These are phyloP conservation scores for Mycena maculata DNA, from an alignment of 768 basidiomycete genomes.

Conservation along the genomic window DNA sequence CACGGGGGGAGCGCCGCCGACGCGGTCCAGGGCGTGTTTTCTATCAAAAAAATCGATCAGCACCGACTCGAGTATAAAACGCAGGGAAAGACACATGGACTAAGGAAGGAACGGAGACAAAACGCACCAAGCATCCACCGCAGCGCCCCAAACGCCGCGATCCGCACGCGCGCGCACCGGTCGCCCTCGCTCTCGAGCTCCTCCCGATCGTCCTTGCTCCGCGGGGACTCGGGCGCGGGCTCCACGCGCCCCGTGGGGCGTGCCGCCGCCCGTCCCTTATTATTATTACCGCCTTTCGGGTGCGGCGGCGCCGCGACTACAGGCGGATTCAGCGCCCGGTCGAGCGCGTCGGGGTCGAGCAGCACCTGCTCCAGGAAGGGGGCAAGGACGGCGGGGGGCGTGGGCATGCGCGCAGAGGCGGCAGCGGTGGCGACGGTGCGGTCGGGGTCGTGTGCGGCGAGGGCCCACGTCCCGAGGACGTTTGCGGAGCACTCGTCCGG, in stretches of 20 bases:
- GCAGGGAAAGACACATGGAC: too few species aligned
- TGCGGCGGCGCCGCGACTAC: conserved; percentile 51
- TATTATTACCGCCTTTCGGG: neutral
- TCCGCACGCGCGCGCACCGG: conserved; percentile 73
- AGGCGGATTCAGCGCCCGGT: conserved; percentile 71
- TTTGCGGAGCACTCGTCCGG: conserved; percentile 63
- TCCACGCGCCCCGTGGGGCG: conserved; percentile 25
- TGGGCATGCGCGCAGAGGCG: conserved; percentile 18
- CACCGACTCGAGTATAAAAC: too few species aligned
- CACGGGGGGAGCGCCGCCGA: too few species aligned
- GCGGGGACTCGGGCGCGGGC: conserved; percentile 16
- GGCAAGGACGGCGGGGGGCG: conserved; percentile 51
- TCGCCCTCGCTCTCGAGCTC: conserved; percentile 75
- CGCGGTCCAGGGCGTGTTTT: too few species aligned
- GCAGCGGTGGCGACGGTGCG: conserved; percentile 65
- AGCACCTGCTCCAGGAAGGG: conserved; percentile 65
- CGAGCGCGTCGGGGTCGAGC: conserved; percentile 71
- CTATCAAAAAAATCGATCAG: too few species aligned
- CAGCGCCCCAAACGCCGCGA: conserved; percentile 74
- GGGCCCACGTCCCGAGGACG: conserved; percentile 71
- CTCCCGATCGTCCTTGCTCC: conserved; percentile 64
- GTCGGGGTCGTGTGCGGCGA: conserved; percentile 79
- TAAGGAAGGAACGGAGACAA: neutral
- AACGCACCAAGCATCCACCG: conserved; percentile 72
- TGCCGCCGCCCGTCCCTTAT: neutral